Percentiles rank a stretch among this genome's conserved stretches.
phyloP scores from a whole-genome alignment of 306 rosid species.

The Chamaecrista fasciculata region DNA sequence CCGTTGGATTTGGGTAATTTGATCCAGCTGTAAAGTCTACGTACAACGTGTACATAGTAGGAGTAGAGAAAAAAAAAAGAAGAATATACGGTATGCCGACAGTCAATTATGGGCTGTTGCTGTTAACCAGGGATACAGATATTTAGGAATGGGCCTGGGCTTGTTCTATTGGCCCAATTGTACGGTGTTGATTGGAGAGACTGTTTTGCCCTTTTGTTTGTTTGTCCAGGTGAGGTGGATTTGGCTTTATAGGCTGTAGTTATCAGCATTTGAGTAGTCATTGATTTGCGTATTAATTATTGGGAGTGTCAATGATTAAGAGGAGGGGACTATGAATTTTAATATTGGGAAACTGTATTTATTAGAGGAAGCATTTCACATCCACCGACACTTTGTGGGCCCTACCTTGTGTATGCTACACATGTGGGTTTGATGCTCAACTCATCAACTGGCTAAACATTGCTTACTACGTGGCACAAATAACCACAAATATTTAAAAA shows the following conservation, averaged over 20 bases:
- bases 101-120: neutral
- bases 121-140: neutral
- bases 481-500: no score
- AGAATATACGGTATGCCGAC: neutral
- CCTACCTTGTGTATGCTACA: neutral
- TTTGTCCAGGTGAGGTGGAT: neutral
- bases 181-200: neutral
- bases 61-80: neutral
- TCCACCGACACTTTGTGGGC: neutral
- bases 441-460: neutral
- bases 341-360: neutral
- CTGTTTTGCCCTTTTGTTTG: neutral
- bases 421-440: neutral
- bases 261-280: neutral
- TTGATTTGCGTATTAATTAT: conserved; percentile 16
- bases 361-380: neutral
- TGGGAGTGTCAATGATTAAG: neutral
- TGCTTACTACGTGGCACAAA: neutral
- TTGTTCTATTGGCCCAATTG: neutral
- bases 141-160: neutral
- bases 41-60: no score
- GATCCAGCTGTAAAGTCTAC: conserved; percentile 14
- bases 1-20: conserved; percentile 1
- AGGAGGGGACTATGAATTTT: neutral
- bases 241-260: neutral